These are phyloP conservation scores for Boletus sensibilis DNA, from an alignment of 768 basidiomycete species.

Conservation along the genomic window DNA sequence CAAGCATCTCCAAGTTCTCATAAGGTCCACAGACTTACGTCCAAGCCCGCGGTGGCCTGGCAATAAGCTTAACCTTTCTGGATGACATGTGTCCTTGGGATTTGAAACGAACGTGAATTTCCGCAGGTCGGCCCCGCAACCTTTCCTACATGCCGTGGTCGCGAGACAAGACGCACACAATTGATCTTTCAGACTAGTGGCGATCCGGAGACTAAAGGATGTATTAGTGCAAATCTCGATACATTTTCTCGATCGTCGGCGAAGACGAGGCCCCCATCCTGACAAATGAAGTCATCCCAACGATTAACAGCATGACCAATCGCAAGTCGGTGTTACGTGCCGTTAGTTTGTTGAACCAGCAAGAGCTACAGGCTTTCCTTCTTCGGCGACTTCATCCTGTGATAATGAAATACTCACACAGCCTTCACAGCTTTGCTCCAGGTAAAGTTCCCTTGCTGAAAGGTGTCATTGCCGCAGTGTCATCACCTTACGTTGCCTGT, in stretches of 20 bases:
- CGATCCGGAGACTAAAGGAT: constrained; percentile 16
- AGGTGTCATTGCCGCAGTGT: constrained; percentile 6
- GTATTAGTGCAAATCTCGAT: constrained; percentile 19
- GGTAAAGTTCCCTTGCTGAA: constrained; percentile 1
- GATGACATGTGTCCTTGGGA: constrained; percentile 1
- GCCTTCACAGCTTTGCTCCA: background rate
- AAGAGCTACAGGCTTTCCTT: background rate
- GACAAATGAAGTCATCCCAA: constrained; percentile 18
- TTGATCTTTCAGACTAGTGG: constrained; percentile 8
- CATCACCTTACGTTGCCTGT: constrained; percentile 13
- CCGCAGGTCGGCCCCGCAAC: constrained; percentile 17
- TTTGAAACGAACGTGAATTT: constrained; percentile 3
- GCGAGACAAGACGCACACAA: constrained; percentile 1
- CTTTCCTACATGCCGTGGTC: constrained; percentile 13
- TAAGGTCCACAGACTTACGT: constrained; percentile 11
- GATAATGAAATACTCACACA: constrained; percentile 11
- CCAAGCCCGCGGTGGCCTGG: constrained; percentile 22
- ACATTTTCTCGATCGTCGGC: constrained; percentile 20
- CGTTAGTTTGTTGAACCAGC: background rate
- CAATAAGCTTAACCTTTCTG: constrained; percentile 5
- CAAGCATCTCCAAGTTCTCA: background rate
- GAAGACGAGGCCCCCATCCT: constrained; percentile 8
- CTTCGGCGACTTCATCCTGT: constrained; percentile 12
- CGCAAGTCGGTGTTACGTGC: constrained; percentile 2
- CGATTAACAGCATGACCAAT: constrained; percentile 5